Evolutionary conservation across 495 filamentous ascomycete genomes (phyloP), one percentile per base, ranked within the genome.

Genomic region (Venustampulla echinocandica): DNA sequence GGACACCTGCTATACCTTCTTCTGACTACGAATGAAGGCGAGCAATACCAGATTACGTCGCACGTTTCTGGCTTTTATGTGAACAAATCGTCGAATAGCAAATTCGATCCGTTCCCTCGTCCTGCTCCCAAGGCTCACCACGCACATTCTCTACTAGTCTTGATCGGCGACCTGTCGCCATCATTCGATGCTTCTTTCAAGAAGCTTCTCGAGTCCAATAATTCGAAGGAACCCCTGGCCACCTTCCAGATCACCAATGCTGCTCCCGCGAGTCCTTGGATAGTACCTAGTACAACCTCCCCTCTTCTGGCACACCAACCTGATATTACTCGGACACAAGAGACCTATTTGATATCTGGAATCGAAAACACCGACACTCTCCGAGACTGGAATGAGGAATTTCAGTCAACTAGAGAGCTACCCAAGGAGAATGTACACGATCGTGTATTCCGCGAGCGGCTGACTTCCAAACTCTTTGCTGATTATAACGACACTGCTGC

Each of bases 321-420:
- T 14, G 93, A 99, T 58, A 75, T 85, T 40, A 85, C 87, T 4
- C 81, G 93, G 30, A 82, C 89, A 14, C 93, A 99, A 65, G 93
- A 99, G 68, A 85, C 82, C 45, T 96, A 85, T 63, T 70, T 99
- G 47, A 76, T 95, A 35, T 74, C 84, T 24, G 93, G 93, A 7
- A 81, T 86, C 19, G 93, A 99, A 53, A 93, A 88, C 54, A 82
- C 87, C 0, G 93, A 99, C 54, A 90, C 92, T 0, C 65, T 99
- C 54, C 77, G 93, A 18, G 93, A 99, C 63, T 99, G 93, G 87
- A 99, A 99, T 59, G 93, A 99, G 63, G 93, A 99, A 59, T 95
- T 99, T 64, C 93, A 97, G 60, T 93, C 90, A 4, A 95, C 92
- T 3, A 79, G 86, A 56, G 93, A 99, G 59, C 75, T 97, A 41